Evolutionary conservation across 2,329 filamentous ascomycete genomes (phyloP).

Genomic region (Pseudopyricularia cyperi): DNA sequence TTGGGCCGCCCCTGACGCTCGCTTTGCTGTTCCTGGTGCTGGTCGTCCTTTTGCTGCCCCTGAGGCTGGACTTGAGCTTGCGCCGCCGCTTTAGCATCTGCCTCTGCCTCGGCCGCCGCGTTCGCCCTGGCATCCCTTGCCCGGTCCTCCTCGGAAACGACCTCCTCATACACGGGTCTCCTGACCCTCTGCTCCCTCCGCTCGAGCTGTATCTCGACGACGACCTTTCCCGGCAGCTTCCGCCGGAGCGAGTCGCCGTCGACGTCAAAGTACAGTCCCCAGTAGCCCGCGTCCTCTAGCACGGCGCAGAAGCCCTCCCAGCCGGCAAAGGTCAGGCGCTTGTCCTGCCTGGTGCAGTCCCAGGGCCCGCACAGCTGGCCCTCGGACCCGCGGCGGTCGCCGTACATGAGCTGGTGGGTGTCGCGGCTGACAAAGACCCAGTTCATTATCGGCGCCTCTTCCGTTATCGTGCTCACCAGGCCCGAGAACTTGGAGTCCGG

Average conservation of each 20-base stretch:
- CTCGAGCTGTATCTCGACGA: slow-evolving; percentile 41
- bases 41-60: not conserved
- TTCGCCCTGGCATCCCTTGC: not conserved
- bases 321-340: slow-evolving; percentile 31
- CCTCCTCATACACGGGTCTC: slow-evolving; percentile 1
- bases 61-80: not conserved
- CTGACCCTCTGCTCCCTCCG: slow-evolving; percentile 29
- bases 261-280: slow-evolving; percentile 33
- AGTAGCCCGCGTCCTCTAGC: slow-evolving; percentile 25
- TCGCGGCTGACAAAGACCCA: slow-evolving; percentile 34
- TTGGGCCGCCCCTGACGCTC: not conserved
- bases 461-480: slow-evolving; percentile 32
- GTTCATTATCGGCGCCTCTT: slow-evolving; percentile 35
- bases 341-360: slow-evolving; percentile 38
- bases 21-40: not conserved
- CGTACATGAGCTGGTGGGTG: slow-evolving; percentile 32
- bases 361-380: slow-evolving; percentile 31
- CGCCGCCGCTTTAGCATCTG: not conserved
- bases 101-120: not conserved
- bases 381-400: slow-evolving; percentile 27
- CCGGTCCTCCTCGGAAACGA: not conserved
- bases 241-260: slow-evolving; percentile 29
- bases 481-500: slow-evolving; percentile 34
- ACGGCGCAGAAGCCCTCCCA: slow-evolving; percentile 39
- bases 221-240: slow-evolving; percentile 32